Evolutionary conservation across 768 basidiomycete genomes (phyloP), one percentile per base, ranked within the genome.

Genomic region (Leccinum imitatum): DNA sequence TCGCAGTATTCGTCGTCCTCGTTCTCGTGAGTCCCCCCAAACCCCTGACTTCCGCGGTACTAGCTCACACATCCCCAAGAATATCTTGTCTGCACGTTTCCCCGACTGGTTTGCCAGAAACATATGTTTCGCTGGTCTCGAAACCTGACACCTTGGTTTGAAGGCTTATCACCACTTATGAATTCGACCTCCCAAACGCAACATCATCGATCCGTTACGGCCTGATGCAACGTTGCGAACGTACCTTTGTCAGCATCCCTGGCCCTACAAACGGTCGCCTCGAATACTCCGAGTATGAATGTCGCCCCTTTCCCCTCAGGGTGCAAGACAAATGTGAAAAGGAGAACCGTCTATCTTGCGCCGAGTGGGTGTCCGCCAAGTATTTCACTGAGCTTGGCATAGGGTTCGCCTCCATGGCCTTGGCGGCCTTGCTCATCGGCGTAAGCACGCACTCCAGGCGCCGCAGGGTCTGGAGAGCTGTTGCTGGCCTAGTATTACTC

Each of bases 391-490:
- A 88, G 68, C 71, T 91, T 10, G 82, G 82, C 48, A 78, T 85
- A 33, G 86, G 89, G 3, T 87, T 88, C 69, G 86, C 82, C 8
- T 79, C 76, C 51, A 74, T 85, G 27, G 82, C 87, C 4, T 73
- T 89, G 39, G 67, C 79, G 1, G 76, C 87, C 8, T 78, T 92
- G 52, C 67, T 86, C 46, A 78, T 91, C 59, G 90, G 90, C 4
- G 79, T 90, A 19, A 89, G 82, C 67, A 90, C 90, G 0, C 84
- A 84, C 66, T 89, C 89, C 15, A 79, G 90, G 54, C 79, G 90
- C 63, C 78, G 89, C 59, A 82, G 90, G 63, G 86, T 91, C 33
- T 92, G 90, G 90, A 84, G 82, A 68, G 86, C 83, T 1, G 86
- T 87, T 1, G 88, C 87, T 8, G 84, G 82, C 15, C 71, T 92